Conservation (phyloP, 768 basidiomycete genomes). For the Boletus vinaceobasis region DNA sequence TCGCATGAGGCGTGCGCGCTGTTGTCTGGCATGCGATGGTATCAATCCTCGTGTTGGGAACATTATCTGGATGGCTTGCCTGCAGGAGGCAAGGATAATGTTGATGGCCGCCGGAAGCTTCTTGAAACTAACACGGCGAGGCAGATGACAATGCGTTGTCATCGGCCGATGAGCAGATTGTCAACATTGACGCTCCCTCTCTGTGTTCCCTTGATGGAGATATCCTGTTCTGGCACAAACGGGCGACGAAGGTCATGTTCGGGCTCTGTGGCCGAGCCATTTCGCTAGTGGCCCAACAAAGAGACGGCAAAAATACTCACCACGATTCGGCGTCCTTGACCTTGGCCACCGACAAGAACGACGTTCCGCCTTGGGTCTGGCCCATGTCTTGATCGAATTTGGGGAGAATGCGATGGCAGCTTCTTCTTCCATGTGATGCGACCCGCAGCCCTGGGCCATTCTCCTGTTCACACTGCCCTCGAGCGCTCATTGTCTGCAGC, state of each 20-base stretch:
- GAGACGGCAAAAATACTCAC: background rate
- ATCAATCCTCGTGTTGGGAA: background rate
- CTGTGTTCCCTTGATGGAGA: background rate
- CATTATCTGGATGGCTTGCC: background rate
- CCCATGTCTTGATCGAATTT: background rate
- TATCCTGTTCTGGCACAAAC: background rate
- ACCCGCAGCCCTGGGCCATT: background rate
- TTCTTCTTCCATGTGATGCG: conserved; percentile 2
- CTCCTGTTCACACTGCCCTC: conserved; percentile 3
- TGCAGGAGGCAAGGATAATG: background rate
- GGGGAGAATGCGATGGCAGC: background rate
- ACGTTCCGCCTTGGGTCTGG: background rate
- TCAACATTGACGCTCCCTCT: background rate
- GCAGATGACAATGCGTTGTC: background rate
- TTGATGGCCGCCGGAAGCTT: background rate
- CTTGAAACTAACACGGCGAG: background rate
- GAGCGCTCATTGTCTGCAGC: background rate
- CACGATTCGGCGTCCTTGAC: background rate
- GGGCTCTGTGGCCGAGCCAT: no score
- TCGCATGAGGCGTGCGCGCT: conserved; percentile 7
- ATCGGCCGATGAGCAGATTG: background rate
- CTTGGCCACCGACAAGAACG: background rate
- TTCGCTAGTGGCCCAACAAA: no score
- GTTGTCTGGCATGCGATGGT: background rate
- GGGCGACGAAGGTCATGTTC: background rate